Conservation (phyloP, 106 monocot species). For the Platanthera zijinensis region DNA sequence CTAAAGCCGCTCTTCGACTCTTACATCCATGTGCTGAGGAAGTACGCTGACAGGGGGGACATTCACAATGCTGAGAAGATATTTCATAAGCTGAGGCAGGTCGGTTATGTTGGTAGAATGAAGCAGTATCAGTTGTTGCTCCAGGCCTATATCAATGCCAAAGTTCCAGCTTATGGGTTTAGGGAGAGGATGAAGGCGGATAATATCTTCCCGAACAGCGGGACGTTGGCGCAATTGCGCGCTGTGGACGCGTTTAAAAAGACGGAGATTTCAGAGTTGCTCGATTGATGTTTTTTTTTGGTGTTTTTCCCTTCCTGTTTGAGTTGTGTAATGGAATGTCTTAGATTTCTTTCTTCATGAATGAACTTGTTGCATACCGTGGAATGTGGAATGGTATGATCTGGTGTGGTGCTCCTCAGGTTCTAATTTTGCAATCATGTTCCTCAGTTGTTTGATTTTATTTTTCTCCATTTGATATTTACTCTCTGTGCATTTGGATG, state of each 20-base stretch:
- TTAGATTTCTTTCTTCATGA: neutral
- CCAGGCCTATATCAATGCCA: constrained; percentile 63
- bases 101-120: constrained; percentile 50
- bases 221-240: constrained; percentile 25
- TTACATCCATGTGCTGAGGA: constrained; percentile 36
- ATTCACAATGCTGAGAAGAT: constrained; percentile 76
- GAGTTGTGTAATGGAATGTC: neutral
- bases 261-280: constrained; percentile 36
- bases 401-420: too few relatives aligned
- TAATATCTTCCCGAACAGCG: constrained; percentile 54
- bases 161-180: constrained; percentile 74
- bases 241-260: constrained; percentile 47
- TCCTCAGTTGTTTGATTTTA: too few relatives aligned
- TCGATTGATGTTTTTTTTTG: constrained; percentile 8
- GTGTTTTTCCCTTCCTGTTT: neutral
- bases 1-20: constrained; percentile 45
- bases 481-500: too few relatives aligned
- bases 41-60: constrained; percentile 58
- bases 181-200: constrained; percentile 91
- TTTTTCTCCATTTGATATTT: too few relatives aligned
- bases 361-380: too few relatives aligned
- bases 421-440: too few relatives aligned
- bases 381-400: too few relatives aligned
- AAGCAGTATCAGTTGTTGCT: constrained; percentile 52
- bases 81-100: constrained; percentile 44